Percentiles rank a stretch among this genome's conserved stretches.
Evolutionary conservation across 2,329 filamentous ascomycete genomes (phyloP).

Genomic region (Diaporthe capsici): DNA sequence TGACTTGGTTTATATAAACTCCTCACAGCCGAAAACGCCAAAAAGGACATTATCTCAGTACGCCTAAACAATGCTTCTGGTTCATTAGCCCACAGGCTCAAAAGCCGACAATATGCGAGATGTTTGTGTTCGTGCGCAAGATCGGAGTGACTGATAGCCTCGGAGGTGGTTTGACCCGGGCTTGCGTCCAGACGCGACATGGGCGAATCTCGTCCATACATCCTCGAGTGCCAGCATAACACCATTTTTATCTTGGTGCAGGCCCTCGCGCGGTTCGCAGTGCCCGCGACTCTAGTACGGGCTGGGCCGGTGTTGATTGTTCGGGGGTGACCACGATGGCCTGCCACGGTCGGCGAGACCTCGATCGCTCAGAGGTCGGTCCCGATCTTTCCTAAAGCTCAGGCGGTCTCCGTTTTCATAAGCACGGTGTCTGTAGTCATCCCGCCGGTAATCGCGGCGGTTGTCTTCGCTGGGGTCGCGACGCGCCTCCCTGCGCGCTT

Average conservation of each 20-base stretch:
- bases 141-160: not conserved
- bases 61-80: slow-evolving; percentile 42
- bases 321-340: slow-evolving; percentile 47
- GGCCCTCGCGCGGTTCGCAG: not conserved
- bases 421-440: slow-evolving; percentile 49
- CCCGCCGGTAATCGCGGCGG: slow-evolving; percentile 49
- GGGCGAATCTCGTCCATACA: not conserved
- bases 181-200: not conserved
- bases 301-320: slow-evolving; percentile 48
- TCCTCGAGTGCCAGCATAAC: slow-evolving; percentile 5
- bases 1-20: slow-evolving; percentile 38
- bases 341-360: slow-evolving; percentile 44
- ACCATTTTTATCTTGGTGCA: not conserved
- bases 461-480: slow-evolving; percentile 44
- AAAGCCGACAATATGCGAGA: slow-evolving; percentile 30
- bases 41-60: slow-evolving; percentile 34
- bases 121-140: not conserved
- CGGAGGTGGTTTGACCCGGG: not conserved
- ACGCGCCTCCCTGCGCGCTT: slow-evolving; percentile 37
- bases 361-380: slow-evolving; percentile 47
- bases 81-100: slow-evolving; percentile 35
- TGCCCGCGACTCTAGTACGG: slow-evolving; percentile 45
- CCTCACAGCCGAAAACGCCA: slow-evolving; percentile 42
- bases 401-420: slow-evolving; percentile 51
- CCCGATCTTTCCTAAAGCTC: slow-evolving; percentile 48